phyloP scores from a whole-genome alignment of 148 eudicot species.

The Gaultheria prostrata region DNA sequence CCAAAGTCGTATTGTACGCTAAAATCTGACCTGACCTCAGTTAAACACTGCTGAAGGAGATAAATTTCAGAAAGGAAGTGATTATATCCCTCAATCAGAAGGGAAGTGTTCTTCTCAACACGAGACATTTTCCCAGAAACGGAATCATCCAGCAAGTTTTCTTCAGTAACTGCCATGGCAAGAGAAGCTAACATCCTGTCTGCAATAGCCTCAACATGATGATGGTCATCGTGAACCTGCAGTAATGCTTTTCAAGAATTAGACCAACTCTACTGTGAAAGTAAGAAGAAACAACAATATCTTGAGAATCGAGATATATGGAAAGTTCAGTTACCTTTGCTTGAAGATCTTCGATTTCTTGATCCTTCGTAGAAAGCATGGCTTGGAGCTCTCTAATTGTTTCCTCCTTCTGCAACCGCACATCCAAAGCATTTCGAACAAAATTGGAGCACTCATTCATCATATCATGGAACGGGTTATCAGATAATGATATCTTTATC shows the following conservation, averaged over 20 bases:
- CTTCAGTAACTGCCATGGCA: slow-evolving; percentile 48
- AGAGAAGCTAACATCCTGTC: slow-evolving; percentile 62
- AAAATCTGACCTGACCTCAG: slow-evolving; percentile 59
- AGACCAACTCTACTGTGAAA: slow-evolving; percentile 32
- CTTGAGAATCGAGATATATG: slow-evolving; percentile 45
- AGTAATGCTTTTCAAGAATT: slow-evolving; percentile 27
- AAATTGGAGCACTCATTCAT: slow-evolving; percentile 65
- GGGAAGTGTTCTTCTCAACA: slow-evolving; percentile 52
- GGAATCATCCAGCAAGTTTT: slow-evolving; percentile 48
- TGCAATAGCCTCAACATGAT: slow-evolving; percentile 45
- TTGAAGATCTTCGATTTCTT: slow-evolving; percentile 61
- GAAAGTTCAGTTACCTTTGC: slow-evolving; percentile 55
- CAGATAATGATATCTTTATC: slow-evolving; percentile 18
- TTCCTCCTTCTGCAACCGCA: slow-evolving; percentile 28
- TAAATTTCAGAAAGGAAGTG: slow-evolving; percentile 67
- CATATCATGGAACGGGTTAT: slow-evolving; percentile 49
- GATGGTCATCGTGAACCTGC: slow-evolving; percentile 51
- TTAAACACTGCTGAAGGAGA: slow-evolving; percentile 58
- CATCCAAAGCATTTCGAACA: slow-evolving; percentile 41
- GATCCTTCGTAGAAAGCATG: slow-evolving; percentile 28
- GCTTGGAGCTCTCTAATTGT: slow-evolving; percentile 38
- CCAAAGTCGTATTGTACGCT: slow-evolving; percentile 52
- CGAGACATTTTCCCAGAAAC: slow-evolving; percentile 55
- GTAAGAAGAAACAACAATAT: slow-evolving; percentile 42
- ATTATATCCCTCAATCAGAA: slow-evolving; percentile 67